phyloP scores from a whole-genome alignment of 2,329 filamentous ascomycete species.

The Lojkania enalia region DNA sequence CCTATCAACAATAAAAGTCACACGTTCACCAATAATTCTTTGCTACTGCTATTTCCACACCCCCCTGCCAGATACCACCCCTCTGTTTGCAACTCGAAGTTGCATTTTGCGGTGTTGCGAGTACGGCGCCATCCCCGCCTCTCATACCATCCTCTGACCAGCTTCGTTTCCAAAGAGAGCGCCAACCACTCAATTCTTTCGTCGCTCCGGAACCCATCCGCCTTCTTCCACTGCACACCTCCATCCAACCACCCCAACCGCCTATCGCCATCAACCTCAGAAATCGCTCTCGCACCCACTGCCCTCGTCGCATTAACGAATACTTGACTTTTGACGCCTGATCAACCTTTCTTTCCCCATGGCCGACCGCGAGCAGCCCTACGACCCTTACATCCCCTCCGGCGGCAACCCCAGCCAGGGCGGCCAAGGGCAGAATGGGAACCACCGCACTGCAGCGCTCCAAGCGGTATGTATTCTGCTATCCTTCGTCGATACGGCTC shows the following conservation, averaged over 20 bases:
- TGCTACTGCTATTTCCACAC: not conserved
- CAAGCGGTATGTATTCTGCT: conserved; percentile 68
- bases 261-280: no score
- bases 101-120: not conserved
- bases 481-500: not conserved
- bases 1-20: not conserved
- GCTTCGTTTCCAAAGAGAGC: conserved; percentile 30
- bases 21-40: not conserved
- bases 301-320: not conserved
- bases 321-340: not conserved
- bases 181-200: conserved; percentile 19
- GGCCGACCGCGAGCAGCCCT: conserved; percentile 66
- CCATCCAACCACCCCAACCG: conserved; percentile 6
- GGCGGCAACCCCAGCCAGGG: conserved; percentile 57
- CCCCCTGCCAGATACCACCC: not conserved
- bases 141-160: conserved; percentile 35
- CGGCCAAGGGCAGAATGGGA: conserved; percentile 53
- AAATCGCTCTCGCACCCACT: conserved; percentile 1
- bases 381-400: conserved; percentile 87
- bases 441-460: conserved; percentile 71
- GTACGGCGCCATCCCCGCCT: conserved; percentile 21
- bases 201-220: conserved; percentile 16
- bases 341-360: conserved; percentile 47
- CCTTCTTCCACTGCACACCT: conserved; percentile 23
- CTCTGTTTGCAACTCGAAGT: not conserved